These are phyloP conservation scores for Micractinium conductrix DNA, from an alignment of 139 green algal species.

Conservation along the genomic window DNA sequence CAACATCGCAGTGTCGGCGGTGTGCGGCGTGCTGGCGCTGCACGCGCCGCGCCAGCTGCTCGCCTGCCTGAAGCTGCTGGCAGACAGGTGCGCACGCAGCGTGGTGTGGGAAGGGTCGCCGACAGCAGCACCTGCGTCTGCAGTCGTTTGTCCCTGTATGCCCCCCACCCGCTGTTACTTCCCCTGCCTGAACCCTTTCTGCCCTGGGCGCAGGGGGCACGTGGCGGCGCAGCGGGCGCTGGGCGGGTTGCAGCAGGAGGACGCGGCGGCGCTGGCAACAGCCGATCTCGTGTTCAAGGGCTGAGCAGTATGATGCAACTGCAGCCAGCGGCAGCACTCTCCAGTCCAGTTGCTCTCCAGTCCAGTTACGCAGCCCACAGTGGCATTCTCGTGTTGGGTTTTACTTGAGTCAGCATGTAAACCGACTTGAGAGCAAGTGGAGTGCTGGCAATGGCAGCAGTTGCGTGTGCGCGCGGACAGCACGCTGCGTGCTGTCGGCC, in stretches of 20 bases:
- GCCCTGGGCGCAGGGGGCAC: constrained; percentile 15
- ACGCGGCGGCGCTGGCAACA: not conserved
- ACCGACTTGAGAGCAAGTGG: not conserved
- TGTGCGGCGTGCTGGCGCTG: not conserved
- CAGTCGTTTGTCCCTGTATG: too few species aligned
- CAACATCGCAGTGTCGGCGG: constrained; percentile 12
- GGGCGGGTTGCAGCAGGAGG: constrained; percentile 11
- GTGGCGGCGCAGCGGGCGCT: not conserved
- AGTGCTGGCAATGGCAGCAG: too few species aligned
- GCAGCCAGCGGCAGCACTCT: too few species aligned
- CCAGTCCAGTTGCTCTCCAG: too few species aligned
- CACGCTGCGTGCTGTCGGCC: too few species aligned
- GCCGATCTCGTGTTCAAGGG: constrained; percentile 20
- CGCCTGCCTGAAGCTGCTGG: constrained; percentile 26
- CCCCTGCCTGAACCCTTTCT: not conserved
- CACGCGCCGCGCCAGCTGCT: not conserved
- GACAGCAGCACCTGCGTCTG: too few species aligned
- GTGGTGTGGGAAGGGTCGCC: too few species aligned
- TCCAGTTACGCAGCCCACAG: too few species aligned
- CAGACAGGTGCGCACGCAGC: constrained; percentile 30
- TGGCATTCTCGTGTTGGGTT: too few species aligned
- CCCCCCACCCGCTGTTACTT: not conserved
- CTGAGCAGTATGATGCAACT: not conserved
- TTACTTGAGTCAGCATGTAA: too few species aligned
- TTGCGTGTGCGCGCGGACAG: too few species aligned